A percentile compares a stretch with the other conserved stretches of the same genome.
phyloP scores from a whole-genome alignment of 1,284 basidiomycete genomes.

The Takashimella koratensis region DNA sequence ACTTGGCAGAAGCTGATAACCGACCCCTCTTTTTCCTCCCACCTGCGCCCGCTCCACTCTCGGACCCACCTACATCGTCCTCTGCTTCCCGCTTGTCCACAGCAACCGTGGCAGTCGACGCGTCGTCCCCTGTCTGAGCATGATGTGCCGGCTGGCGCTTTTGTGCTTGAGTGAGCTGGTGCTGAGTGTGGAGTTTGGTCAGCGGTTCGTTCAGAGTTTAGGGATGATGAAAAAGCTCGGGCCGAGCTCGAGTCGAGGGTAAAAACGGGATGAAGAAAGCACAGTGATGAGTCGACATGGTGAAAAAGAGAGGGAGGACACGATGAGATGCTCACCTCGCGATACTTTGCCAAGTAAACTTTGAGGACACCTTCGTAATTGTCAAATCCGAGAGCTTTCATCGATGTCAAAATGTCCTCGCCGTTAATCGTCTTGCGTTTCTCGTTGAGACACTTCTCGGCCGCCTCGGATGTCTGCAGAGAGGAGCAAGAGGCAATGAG shows the following conservation, averaged over 20 bases:
- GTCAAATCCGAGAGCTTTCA: constrained; percentile 86
- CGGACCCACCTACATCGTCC: constrained; percentile 12
- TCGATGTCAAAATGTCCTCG: constrained; percentile 88
- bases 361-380: constrained; percentile 84
- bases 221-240: background rate
- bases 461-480: constrained; percentile 52
- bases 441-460: constrained; percentile 95
- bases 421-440: constrained; percentile 89
- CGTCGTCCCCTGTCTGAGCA: constrained; percentile 1
- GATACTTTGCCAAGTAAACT: constrained; percentile 86
- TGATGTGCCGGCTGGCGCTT: constrained; percentile 9
- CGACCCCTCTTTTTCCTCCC: constrained; percentile 15
- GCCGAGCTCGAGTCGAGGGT: background rate
- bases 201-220: background rate
- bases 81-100: constrained; percentile 21
- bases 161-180: constrained; percentile 27
- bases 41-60: constrained; percentile 1
- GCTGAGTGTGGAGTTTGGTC: constrained; percentile 9
- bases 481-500: background rate
- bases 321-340: constrained; percentile 60
- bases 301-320: background rate
- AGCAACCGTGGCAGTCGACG: constrained; percentile 2
- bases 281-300: background rate
- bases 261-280: background rate
- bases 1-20: background rate